Base-by-base conservation (phyloP, 108 stramenopile genomes). In the Nannochloropsis oceanica region DNA sequence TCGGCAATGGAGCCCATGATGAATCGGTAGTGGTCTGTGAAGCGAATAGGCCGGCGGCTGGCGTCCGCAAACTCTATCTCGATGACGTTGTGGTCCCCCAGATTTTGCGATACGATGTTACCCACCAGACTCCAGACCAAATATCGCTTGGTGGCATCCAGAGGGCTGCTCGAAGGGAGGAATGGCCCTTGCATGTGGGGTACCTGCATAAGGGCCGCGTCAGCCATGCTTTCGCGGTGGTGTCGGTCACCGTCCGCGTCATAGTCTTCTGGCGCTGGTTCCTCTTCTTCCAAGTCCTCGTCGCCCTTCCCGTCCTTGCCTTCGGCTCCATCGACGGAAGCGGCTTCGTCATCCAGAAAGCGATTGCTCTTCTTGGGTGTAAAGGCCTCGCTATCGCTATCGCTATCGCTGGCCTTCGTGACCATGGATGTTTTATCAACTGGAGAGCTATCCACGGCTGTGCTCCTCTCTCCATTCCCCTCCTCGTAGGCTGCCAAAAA, bases 31-130 rank as follows among this genome's bases (percentile, higher is more conserved):
- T 81, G 81, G 82, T 86, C 86, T 46, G 59, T 82, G 59, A 86
- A 86, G 86, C 86, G 86, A 12, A 81, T 80, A 81, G 81, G 81
- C 42, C 86, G 86, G 43, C 81, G 80, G 13, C 50, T 59, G 42
- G 81, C 82, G 82, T 86, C 86, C 59, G 86, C 86, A 26, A 86
- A 86, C 82, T 86, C 86, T 42, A 86, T 86, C 73, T 86, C 86
- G 27, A 86, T 81, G n/a, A 44, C 86, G 82, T 86, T 86, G 82
- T 86, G 86, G 46, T 80, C 46, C 44, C 50, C 82, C 86, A 81
- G 8, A 11, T 44, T 25, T 13, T 26, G 26, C 12, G 11, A 42
- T 12, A 86, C 42, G 42, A 86, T 86, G 42, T 80, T 82, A 34
- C 86, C 86, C n/a, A 86, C 86, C 13, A 80, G 50, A 34, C 82